These are phyloP conservation scores for Somion occarium DNA, from an alignment of 1,284 basidiomycete genomes.

Conservation along the genomic window DNA sequence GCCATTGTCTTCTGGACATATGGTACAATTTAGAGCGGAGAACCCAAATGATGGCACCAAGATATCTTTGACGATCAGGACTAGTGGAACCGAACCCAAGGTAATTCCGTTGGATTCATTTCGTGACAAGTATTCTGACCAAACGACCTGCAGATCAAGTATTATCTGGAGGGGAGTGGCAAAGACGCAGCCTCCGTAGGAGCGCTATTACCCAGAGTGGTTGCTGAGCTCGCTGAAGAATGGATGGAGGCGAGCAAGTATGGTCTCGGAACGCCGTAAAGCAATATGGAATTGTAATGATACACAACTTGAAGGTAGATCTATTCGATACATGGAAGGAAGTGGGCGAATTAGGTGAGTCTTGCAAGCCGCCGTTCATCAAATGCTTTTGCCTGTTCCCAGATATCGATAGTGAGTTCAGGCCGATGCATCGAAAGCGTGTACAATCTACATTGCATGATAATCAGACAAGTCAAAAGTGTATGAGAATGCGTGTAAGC, in stretches of 20 bases:
- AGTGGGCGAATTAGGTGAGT: constrained; percentile 3
- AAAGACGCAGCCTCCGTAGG: constrained; percentile 39
- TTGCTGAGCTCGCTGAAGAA: constrained; percentile 51
- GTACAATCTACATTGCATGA: constrained; percentile 32
- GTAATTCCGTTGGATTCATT: constrained; percentile 33
- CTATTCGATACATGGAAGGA: background rate
- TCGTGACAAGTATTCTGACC: background rate
- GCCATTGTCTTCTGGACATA: constrained; percentile 75
- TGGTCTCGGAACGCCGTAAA: constrained; percentile 40
- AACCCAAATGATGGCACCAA: constrained; percentile 37
- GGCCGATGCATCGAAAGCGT: constrained; percentile 31
- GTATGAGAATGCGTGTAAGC: constrained; percentile 20
- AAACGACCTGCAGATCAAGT: constrained; percentile 58
- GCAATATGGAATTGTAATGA: background rate
- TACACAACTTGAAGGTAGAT: background rate
- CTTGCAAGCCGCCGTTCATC: constrained; percentile 29
- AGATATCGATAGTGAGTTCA: constrained; percentile 33
- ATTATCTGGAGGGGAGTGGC: constrained; percentile 76
- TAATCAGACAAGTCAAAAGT: constrained; percentile 2
- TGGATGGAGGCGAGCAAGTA: constrained; percentile 68
- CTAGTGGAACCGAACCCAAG: constrained; percentile 87
- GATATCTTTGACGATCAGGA: constrained; percentile 69
- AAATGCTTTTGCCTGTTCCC: constrained; percentile 34
- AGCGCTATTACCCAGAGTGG: constrained; percentile 44
- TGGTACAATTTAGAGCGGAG: constrained; percentile 74